These are phyloP conservation scores for Lentinula aciculospora DNA, from an alignment of 768 basidiomycete genomes.

Conservation along the genomic window DNA sequence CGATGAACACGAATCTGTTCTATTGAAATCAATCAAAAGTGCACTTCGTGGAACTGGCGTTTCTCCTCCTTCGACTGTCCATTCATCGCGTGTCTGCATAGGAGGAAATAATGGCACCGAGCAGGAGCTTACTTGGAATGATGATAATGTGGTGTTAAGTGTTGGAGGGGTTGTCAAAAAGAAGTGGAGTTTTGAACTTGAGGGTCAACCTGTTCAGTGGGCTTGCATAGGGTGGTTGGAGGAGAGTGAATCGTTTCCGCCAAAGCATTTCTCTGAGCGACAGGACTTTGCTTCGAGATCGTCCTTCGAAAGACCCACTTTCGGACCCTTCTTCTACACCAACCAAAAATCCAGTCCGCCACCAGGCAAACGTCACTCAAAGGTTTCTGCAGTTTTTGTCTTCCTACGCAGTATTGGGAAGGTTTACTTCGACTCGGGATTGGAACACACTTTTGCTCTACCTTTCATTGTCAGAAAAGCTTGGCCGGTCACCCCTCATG, in stretches of 20 bases:
- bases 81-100: conserved; percentile 34
- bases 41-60: conserved; percentile 53
- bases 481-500: conserved; percentile 76
- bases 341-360: conserved; percentile 33
- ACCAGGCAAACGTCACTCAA: conserved; percentile 28
- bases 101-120: conserved; percentile 39
- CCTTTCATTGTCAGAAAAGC: conserved; percentile 78
- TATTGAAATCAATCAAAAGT: conserved; percentile 53
- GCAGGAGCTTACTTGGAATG: conserved; percentile 69
- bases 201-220: conserved; percentile 69
- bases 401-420: conserved; percentile 73
- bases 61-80: conserved; percentile 33
- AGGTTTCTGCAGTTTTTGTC: conserved; percentile 63
- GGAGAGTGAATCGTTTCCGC: conserved; percentile 20
- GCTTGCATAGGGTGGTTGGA: conserved; percentile 76
- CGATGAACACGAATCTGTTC: conserved; percentile 22
- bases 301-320: conserved; percentile 34
- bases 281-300: conserved; percentile 20
- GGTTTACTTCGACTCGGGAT: conserved; percentile 65
- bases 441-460: conserved; percentile 71
- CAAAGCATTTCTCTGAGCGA: conserved; percentile 21
- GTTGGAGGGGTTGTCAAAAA: conserved; percentile 63
- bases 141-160: conserved; percentile 54
- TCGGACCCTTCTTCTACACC: conserved; percentile 43
- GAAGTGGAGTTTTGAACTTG: conserved; percentile 71